A percentile compares a stretch with the other conserved stretches of the same genome.
Evolutionary conservation across 2,329 filamentous ascomycete species (phyloP).

Genomic region (Apiospora hydei): DNA sequence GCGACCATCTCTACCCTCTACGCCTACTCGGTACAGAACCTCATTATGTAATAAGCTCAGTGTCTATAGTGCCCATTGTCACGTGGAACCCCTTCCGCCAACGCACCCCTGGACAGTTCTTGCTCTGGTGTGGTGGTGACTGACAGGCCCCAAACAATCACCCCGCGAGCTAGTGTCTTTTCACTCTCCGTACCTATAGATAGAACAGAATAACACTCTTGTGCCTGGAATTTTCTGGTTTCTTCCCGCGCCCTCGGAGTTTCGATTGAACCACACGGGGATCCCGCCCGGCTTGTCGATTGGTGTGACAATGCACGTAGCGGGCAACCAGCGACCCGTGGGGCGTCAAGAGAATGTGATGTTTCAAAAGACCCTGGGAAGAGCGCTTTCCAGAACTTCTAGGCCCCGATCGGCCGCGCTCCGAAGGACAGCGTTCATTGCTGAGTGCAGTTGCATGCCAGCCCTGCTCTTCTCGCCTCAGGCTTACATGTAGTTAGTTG

Average conservation of each 20-base stretch:
- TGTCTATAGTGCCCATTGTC: neutral
- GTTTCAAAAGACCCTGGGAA: neutral
- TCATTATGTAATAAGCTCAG: neutral
- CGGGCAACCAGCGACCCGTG: conserved; percentile 2
- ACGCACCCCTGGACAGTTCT: neutral
- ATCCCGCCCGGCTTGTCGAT: conserved; percentile 10
- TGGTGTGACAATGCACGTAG: conserved; percentile 18
- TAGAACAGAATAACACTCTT: neutral
- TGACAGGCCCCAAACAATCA: conserved; percentile 9
- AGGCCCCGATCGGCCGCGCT: neutral
- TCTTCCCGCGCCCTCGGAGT: neutral
- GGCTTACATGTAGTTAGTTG: neutral
- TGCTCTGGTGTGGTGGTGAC: neutral
- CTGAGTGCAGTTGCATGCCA: neutral
- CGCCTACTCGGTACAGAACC: neutral
- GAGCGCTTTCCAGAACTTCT: neutral
- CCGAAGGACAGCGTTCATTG: neutral
- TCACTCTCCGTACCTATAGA: conserved; percentile 5
- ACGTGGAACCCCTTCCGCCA: neutral
- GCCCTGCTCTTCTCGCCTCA: neutral
- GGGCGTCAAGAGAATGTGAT: neutral
- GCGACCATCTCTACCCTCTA: neutral
- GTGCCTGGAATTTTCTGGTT: neutral
- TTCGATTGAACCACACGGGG: neutral
- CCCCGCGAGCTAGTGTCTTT: neutral